Conservation (phyloP, 2,329 filamentous ascomycete species). For the Scedosporium dehoogii region DNA sequence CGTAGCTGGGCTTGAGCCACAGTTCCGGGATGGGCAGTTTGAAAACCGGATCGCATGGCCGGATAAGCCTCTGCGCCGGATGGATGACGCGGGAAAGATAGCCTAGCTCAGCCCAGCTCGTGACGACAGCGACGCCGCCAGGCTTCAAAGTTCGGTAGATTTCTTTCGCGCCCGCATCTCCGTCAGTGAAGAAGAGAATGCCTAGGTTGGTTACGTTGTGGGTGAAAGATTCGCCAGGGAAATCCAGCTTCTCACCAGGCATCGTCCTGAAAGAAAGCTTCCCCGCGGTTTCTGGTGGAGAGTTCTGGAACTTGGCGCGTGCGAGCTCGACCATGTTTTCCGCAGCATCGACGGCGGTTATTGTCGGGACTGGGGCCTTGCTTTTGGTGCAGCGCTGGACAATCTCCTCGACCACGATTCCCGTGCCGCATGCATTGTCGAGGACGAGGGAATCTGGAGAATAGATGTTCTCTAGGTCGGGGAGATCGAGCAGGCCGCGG, state of each 20-base stretch:
- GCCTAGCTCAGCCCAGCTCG: constrained; percentile 15
- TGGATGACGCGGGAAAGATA: constrained; percentile 10
- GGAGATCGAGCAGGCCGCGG: constrained; percentile 7
- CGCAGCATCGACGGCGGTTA: constrained; percentile 13
- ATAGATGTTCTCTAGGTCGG: not conserved
- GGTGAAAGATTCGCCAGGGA: constrained; percentile 22
- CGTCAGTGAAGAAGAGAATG: constrained; percentile 23
- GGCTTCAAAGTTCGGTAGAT: constrained; percentile 25
- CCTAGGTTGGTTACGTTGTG: constrained; percentile 28
- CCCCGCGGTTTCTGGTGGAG: not conserved
- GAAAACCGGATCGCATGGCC: constrained; percentile 10
- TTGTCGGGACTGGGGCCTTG: not conserved
- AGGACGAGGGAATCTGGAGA: constrained; percentile 11
- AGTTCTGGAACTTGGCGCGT: constrained; percentile 8
- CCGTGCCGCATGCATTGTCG: constrained; percentile 19
- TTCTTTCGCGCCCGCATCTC: constrained; percentile 22
- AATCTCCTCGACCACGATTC: constrained; percentile 14
- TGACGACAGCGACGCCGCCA: constrained; percentile 25
- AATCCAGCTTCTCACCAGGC: constrained; percentile 15
- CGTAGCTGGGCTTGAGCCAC: constrained; percentile 8
- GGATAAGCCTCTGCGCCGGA: constrained; percentile 9
- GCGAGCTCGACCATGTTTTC: constrained; percentile 13
- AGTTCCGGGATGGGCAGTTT: constrained; percentile 8
- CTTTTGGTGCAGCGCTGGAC: constrained; percentile 1
- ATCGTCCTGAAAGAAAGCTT: constrained; percentile 11